Evolutionary conservation across 345 rosid species (phyloP).

Genomic region (Ceriops zippeliana): DNA sequence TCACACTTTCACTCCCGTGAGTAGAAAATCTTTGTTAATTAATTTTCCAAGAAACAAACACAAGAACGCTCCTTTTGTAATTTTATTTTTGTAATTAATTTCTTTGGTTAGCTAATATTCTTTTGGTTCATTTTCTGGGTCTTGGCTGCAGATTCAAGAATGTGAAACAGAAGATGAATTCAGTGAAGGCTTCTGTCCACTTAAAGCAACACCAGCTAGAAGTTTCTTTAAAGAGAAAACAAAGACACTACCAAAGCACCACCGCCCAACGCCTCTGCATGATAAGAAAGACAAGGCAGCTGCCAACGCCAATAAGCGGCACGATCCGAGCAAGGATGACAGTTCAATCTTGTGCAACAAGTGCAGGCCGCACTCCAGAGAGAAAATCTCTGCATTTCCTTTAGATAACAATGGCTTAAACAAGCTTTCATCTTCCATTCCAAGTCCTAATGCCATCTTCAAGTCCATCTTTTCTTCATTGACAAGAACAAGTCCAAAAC

Average conservation of each 20-base stretch:
- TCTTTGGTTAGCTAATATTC: background rate
- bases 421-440: constrained; percentile 46
- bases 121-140: background rate
- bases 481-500: constrained; percentile 59
- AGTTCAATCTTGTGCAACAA: constrained; percentile 70
- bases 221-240: constrained; percentile 1
- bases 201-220: constrained; percentile 8
- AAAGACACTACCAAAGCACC: constrained; percentile 34
- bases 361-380: constrained; percentile 77
- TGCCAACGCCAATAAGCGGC: constrained; percentile 36
- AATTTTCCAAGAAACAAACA: background rate
- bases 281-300: constrained; percentile 32
- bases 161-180: constrained; percentile 49
- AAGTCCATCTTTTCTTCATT: constrained; percentile 64
- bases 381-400: constrained; percentile 78
- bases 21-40: constrained; percentile 17
- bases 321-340: constrained; percentile 23
- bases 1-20: constrained; percentile 71
- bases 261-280: constrained; percentile 56
- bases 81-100: background rate
- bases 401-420: constrained; percentile 51
- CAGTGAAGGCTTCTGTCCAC: constrained; percentile 1
- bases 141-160: constrained; percentile 68
- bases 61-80: too few relatives aligned
- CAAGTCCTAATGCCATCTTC: constrained; percentile 77